phyloP scores from a whole-genome alignment of 805 yeast genomes.

The Candida schatavii region DNA sequence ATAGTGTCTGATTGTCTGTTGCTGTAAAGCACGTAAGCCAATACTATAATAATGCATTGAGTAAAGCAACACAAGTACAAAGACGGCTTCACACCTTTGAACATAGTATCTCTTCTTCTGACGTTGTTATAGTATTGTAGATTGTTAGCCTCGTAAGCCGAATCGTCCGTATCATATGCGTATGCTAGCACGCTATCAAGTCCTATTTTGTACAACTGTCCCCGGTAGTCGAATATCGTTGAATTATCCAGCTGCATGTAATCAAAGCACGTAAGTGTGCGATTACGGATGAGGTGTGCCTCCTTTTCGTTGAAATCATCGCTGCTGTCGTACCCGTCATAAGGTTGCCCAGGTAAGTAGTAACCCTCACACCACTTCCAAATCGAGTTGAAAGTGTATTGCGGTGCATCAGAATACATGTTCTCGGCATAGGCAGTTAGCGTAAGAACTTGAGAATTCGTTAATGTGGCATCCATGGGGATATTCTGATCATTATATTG shows the following conservation, averaged over 20 bases:
- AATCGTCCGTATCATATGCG: constrained; percentile 32
- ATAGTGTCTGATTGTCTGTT: constrained; percentile 20
- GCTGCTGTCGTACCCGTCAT: constrained; percentile 1
- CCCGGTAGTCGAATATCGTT: constrained; percentile 40
- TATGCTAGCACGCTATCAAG: constrained; percentile 46
- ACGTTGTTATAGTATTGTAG: constrained; percentile 8
- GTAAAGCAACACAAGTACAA: constrained; percentile 24
- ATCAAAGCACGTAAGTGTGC: constrained; percentile 24
- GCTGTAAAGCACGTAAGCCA: constrained; percentile 35
- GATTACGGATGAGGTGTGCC: constrained; percentile 10
- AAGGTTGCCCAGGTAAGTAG: constrained; percentile 22
- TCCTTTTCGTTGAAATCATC: constrained; percentile 11
- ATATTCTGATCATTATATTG: constrained; percentile 18
- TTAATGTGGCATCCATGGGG: constrained; percentile 33
- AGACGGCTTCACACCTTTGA: constrained; percentile 25
- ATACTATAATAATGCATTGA: constrained; percentile 26
- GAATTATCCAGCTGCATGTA: neutral
- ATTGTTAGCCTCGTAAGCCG: constrained; percentile 1
- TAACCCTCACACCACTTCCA: constrained; percentile 47
- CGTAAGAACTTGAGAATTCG: constrained; percentile 48
- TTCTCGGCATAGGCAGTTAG: constrained; percentile 44
- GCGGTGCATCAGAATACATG: constrained; percentile 49
- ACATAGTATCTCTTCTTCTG: constrained; percentile 12
- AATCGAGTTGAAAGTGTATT: constrained; percentile 39
- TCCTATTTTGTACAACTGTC: constrained; percentile 37